Evolutionary conservation across 352 stramenopile genomes (phyloP).

Genomic region (Thalassiosira mediterranea): DNA sequence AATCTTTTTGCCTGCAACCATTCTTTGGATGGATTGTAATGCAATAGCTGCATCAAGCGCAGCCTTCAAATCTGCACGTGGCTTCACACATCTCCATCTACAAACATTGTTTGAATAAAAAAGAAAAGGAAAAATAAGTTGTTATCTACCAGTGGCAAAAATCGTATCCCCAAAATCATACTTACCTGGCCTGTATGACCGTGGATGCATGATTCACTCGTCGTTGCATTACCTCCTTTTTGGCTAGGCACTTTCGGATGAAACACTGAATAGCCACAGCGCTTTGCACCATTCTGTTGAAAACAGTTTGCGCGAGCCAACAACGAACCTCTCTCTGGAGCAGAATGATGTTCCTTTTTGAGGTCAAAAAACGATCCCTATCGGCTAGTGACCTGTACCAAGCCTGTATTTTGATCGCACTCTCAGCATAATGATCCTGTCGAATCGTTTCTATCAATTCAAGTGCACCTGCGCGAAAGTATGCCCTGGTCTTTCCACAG

Average conservation of each 20-base stretch:
- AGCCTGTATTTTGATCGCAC: slow-evolving; percentile 66
- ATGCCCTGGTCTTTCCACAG: slow-evolving; percentile 91
- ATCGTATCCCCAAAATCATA: too few species aligned
- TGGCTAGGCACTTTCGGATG: slow-evolving; percentile 35
- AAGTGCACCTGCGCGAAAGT: slow-evolving; percentile 91
- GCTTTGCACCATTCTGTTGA: slow-evolving; percentile 11
- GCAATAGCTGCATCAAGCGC: slow-evolving; percentile 18
- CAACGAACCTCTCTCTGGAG: slow-evolving; percentile 51
- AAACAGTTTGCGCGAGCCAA: slow-evolving; percentile 27
- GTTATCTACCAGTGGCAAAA: too few species aligned
- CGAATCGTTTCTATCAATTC: slow-evolving; percentile 88
- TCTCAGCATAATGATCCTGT: slow-evolving; percentile 65
- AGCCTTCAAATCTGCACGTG: slow-evolving; percentile 22
- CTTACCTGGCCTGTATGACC: slow-evolving; percentile 56
- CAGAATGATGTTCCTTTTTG: slow-evolving; percentile 39
- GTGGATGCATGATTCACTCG: slow-evolving; percentile 41
- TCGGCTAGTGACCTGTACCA: slow-evolving; percentile 52
- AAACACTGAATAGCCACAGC: slow-evolving; percentile 50
- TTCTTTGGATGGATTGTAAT: slow-evolving; percentile 40
- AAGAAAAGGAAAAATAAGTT: too few species aligned
- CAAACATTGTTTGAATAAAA: slow-evolving; percentile 3
- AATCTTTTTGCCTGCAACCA: slow-evolving; percentile 32
- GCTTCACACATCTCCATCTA: slow-evolving; percentile 56
- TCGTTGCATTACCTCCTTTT: slow-evolving; percentile 19
- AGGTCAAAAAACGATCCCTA: slow-evolving; percentile 42